These are phyloP conservation scores for Annulohypoxylon bovei DNA, from an alignment of 495 filamentous ascomycete species.

Conservation along the genomic window DNA sequence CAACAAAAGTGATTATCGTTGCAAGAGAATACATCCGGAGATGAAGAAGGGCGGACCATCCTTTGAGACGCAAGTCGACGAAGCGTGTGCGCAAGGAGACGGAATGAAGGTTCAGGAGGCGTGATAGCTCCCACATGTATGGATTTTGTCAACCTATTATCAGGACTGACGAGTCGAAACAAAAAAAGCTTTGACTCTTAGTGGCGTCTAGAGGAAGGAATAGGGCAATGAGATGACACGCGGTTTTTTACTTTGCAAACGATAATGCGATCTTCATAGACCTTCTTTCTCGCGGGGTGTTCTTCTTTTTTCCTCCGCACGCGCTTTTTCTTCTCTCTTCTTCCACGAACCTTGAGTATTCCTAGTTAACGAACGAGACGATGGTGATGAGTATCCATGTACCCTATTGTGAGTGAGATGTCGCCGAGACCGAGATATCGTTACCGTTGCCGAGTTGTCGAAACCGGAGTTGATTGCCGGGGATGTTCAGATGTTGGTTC, in stretches of 20 bases:
- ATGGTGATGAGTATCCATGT: background rate
- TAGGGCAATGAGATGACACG: conserved; percentile 39
- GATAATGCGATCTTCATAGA: conserved; percentile 45
- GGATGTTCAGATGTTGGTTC: background rate
- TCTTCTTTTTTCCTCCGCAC: background rate
- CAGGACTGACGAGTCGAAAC: conserved; percentile 15
- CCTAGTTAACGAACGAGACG: conserved; percentile 11
- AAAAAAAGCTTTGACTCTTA: conserved; percentile 17
- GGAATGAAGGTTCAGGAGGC: conserved; percentile 1
- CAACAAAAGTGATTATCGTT: conserved; percentile 11
- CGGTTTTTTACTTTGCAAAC: conserved; percentile 39
- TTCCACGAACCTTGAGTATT: conserved; percentile 15
- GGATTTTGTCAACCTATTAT: conserved; percentile 26
- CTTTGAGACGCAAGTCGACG: conserved; percentile 12
- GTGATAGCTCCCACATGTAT: conserved; percentile 20
- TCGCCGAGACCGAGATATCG: background rate
- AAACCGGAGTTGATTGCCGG: background rate
- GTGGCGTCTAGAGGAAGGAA: conserved; percentile 34
- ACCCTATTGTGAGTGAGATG: background rate
- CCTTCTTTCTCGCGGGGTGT: conserved; percentile 14
- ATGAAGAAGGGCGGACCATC: conserved; percentile 2
- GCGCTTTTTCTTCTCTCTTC: background rate
- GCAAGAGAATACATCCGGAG: conserved; percentile 14
- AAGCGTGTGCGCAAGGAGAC: conserved; percentile 6
- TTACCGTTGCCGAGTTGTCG: background rate